These are phyloP conservation scores for Colletotrichum tropicicola DNA, from an alignment of 2,329 filamentous ascomycete species.

Conservation along the genomic window DNA sequence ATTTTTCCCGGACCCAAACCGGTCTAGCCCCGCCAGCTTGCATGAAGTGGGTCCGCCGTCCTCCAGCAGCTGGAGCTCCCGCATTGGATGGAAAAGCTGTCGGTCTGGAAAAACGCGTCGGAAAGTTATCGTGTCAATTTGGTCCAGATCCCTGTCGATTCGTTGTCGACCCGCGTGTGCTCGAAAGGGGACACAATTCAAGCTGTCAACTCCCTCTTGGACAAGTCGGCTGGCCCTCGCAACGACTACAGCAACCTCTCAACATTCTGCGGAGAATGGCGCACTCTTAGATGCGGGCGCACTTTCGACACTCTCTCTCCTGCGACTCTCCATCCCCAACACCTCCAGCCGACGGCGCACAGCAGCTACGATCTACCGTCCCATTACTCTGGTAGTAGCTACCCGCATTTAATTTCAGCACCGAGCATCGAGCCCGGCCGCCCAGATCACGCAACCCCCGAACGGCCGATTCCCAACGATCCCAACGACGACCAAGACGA, in stretches of 20 bases:
- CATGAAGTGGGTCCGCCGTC: not conserved
- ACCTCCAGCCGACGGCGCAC: not conserved
- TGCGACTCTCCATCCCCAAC: not conserved
- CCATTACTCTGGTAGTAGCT: conserved; percentile 4
- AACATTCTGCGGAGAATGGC: conserved; percentile 13
- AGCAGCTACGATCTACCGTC: not conserved
- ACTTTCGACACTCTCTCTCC: not conserved
- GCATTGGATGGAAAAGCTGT: not conserved
- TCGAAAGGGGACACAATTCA: conserved; percentile 26
- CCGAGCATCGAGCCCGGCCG: not conserved
- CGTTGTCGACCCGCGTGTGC: conserved; percentile 9
- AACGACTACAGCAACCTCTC: not conserved
- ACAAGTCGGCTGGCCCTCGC: conserved; percentile 11
- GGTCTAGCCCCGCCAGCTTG: not conserved
- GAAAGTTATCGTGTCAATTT: conserved; percentile 34
- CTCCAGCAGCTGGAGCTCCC: not conserved
- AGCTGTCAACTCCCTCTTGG: conserved; percentile 9
- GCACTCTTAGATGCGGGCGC: conserved; percentile 26
- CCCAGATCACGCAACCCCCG: not conserved
- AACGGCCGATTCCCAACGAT: not conserved
- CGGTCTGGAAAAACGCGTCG: conserved; percentile 31
- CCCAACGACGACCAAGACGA: too few species aligned
- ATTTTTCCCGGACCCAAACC: not conserved
- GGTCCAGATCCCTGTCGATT: conserved; percentile 26
- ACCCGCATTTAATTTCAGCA: conserved; percentile 15